Conservation (phyloP, 768 basidiomycete species). For the Trametes villosa region DNA sequence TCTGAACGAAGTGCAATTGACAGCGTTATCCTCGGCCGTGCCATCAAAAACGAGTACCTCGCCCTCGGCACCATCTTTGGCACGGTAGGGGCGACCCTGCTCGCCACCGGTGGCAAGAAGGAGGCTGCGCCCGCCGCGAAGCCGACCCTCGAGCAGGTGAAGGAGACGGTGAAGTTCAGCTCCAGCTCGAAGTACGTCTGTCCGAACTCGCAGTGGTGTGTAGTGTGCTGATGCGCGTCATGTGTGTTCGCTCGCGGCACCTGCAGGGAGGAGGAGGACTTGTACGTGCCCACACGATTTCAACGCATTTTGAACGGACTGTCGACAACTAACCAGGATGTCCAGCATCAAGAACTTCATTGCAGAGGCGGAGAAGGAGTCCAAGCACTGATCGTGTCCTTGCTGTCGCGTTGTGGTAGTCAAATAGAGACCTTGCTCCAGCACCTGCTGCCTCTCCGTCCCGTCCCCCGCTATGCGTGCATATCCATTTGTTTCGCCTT, state of each 20-base stretch:
- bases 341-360: slow-evolving; percentile 81
- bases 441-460: too few relatives aligned
- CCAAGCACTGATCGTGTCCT: slow-evolving; percentile 47
- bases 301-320: slow-evolving; percentile 31
- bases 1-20: not conserved
- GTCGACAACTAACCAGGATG: slow-evolving; percentile 50
- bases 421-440: slow-evolving; percentile 19
- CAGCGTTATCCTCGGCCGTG: slow-evolving; percentile 80
- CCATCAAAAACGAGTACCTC: slow-evolving; percentile 82
- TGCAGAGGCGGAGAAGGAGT: slow-evolving; percentile 81
- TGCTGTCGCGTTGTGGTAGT: slow-evolving; percentile 17
- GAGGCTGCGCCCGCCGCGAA: slow-evolving; percentile 42
- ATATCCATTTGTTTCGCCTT: not conserved
- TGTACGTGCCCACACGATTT: slow-evolving; percentile 55
- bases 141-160: slow-evolving; percentile 57
- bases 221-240: slow-evolving; percentile 1
- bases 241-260: slow-evolving; percentile 1
- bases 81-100: slow-evolving; percentile 57
- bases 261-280: slow-evolving; percentile 79
- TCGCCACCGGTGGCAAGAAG: slow-evolving; percentile 61
- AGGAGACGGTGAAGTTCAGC: slow-evolving; percentile 61
- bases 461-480: not conserved
- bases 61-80: slow-evolving; percentile 66
- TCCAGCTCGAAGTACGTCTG: slow-evolving; percentile 69
- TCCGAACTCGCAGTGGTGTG: not conserved